These are phyloP conservation scores for Xylaria sp. DNA, from an alignment of 2,329 filamentous ascomycete species.

Conservation along the genomic window DNA sequence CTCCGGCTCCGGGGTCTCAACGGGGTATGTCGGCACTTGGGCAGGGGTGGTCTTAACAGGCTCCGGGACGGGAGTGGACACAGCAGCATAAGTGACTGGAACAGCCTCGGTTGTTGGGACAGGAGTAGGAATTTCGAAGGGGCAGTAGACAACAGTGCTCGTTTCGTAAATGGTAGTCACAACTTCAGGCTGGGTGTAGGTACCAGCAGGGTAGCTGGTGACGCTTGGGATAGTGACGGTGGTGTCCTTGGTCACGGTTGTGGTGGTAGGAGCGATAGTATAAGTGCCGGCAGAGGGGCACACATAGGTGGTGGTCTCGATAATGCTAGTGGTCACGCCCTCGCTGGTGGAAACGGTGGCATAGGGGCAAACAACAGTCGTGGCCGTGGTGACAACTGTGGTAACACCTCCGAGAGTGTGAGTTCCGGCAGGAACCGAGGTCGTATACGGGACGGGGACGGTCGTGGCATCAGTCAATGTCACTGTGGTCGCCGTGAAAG, in stretches of 20 bases:
- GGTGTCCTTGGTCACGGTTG: conserved; percentile 59
- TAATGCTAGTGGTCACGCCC: conserved; percentile 68
- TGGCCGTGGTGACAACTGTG: conserved; percentile 68
- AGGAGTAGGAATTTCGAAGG: conserved; percentile 53
- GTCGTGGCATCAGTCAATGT: conserved; percentile 71
- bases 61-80: not conserved
- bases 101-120: conserved; percentile 27
- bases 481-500: conserved; percentile 74
- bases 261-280: conserved; percentile 73
- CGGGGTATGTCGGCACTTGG: not conserved
- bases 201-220: conserved; percentile 69
- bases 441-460: conserved; percentile 67
- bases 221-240: conserved; percentile 67
- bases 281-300: conserved; percentile 78
- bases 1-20: not conserved
- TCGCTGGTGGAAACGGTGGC: conserved; percentile 66
- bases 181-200: conserved; percentile 72
- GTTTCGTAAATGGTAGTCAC: conserved; percentile 73
- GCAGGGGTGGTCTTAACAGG: conserved; percentile 23
- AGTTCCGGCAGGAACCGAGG: conserved; percentile 65
- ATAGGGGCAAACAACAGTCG: conserved; percentile 73
- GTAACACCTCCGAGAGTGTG: conserved; percentile 76
- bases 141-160: conserved; percentile 72
- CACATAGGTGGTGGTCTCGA: conserved; percentile 72
- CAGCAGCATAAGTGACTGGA: conserved; percentile 14